Base-by-base conservation (phyloP, 83 land plant species). In the Thuja plicata region DNA sequence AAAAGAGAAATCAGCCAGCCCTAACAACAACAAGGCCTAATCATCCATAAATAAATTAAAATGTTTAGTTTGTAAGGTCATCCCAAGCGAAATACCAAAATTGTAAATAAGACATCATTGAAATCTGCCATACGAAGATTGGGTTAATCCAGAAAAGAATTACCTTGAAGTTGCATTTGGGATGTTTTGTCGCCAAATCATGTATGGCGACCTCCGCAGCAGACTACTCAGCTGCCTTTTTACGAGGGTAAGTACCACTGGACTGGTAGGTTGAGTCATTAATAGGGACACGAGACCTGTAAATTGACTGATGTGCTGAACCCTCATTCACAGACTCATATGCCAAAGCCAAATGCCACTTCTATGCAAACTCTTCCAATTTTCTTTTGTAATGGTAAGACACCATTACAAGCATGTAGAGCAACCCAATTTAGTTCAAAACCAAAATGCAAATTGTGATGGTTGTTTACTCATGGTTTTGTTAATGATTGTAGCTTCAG, bases 151-250 rank as follows among this genome's bases (percentile, higher is more conserved):
- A 17, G 27, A 16, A 60, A 60, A 17, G 17, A 17, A 4, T 17
- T 60, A 60, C 66, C 66, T 60, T 27, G 4, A 60, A 60, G 6
- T 60, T 4, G 27, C 21, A 60, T 0, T 60, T 27, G 0, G 66
- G 2, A 19, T 3, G 66, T 21, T 5, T 60, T 24, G 27, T 60
- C 0, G 66, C 24, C 50, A 96, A 70, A 83, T 91, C 97, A 82
- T 90, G 15, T 13, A 96, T 92, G 85, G 98, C 98, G 73, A 89
- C 88, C 81, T 95, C 93, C 73, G 98, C 98, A 87, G 97, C 98
- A 54, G 98, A 95, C 89, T 96, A 96, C 82, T 96, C 94, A 79
- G 98, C 95, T 77, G 92, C 93, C 86, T 96, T 96, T 12, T 95
- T 90, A 62, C 90, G 95, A 11, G 17, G 89, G 87, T 93, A 94